Evolutionary conservation across 2,329 filamentous ascomycete species (phyloP), one percentile per base, ranked within the genome.

Genomic region (Elsinoe australis): DNA sequence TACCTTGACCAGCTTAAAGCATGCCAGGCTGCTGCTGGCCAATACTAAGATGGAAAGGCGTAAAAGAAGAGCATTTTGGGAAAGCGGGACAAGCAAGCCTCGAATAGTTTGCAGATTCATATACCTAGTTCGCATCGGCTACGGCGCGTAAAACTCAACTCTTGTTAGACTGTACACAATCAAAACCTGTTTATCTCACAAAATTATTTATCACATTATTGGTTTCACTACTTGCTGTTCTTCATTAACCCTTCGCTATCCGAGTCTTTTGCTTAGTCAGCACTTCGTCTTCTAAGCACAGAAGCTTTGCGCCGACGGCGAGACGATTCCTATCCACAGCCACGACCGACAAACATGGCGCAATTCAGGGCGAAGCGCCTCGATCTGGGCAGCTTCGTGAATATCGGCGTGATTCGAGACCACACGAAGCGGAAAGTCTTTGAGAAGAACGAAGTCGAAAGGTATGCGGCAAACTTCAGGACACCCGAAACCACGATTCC

Each of bases 341-440:
- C 10, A n/a, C 33, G 24, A 21, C 18, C 8, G n/a, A 34, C 51
- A 54, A 57, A 22, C 51, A 65, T 67, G 64, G 55, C 63, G 36
- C 85, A 89, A 72, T 95, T 95, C 70, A 77, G 88, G 59, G 76
- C 88, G 24, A 94, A 94, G 70, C 89, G 82, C 74, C 81, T 95
- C 58, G 88, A 96, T 59, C 71, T 96, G 57, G 82, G 85, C 65
- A 87, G 87, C 64, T 95, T 85, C 63, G 68, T 94, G 70, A 95
- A 95, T 63, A 79, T 83, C 65, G 83, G 83, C 57, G 78, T 86
- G 56, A 84, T 98, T 64, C 87, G 92, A 60, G 92, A 98, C 68
- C 87, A 96, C 71, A 89, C 88, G 49, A 98, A 96, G 79, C 85
- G 92, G 61, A 90, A 94, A 71, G 86, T 88, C 51, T 95, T 89